These are phyloP conservation scores for Escallonia herrerae DNA, from an alignment of 129 eudicot genomes.

Conservation along the genomic window DNA sequence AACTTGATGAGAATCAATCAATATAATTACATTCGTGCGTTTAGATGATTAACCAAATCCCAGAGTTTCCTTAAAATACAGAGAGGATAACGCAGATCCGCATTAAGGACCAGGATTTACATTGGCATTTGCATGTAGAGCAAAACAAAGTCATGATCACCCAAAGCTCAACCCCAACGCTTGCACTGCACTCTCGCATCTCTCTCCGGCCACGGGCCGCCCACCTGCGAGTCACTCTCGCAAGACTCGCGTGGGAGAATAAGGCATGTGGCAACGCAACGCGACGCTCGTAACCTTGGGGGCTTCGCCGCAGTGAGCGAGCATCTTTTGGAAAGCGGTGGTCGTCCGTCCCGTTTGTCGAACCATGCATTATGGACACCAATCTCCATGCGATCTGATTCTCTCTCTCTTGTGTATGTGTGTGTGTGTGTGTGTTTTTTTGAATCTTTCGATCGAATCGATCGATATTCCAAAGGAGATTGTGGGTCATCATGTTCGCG, in stretches of 20 bases:
- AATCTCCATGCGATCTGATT: conserved; percentile 56
- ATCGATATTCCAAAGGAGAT: conserved; percentile 34
- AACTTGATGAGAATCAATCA: conserved; percentile 3
- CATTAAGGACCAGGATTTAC: conserved; percentile 4
- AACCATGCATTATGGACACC: conserved; percentile 21
- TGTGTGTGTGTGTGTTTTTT: neutral
- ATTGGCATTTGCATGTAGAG: conserved; percentile 2
- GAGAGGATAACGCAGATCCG: neutral
- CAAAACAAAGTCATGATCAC: too few relatives aligned
- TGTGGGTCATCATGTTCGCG: conserved; percentile 20
- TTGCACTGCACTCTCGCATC: neutral
- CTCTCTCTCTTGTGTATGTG: conserved; percentile 20
- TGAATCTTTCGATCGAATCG: conserved; percentile 44
- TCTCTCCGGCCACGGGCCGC: neutral
- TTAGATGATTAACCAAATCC: conserved; percentile 27
- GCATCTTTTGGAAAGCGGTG: conserved; percentile 64
- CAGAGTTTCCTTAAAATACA: conserved; percentile 7
- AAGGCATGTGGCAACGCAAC: neutral
- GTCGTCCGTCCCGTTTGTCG: conserved; percentile 48
- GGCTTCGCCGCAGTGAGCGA: conserved; percentile 13
- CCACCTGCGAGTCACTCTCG: neutral
- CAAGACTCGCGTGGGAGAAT: neutral
- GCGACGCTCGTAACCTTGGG: conserved; percentile 15
- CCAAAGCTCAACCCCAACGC: neutral
- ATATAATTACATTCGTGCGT: conserved; percentile 10